Percentiles rank a stretch among this genome's conserved stretches.
Conservation (phyloP, 2,329 filamentous ascomycete species). For the Volutella citrinella region DNA sequence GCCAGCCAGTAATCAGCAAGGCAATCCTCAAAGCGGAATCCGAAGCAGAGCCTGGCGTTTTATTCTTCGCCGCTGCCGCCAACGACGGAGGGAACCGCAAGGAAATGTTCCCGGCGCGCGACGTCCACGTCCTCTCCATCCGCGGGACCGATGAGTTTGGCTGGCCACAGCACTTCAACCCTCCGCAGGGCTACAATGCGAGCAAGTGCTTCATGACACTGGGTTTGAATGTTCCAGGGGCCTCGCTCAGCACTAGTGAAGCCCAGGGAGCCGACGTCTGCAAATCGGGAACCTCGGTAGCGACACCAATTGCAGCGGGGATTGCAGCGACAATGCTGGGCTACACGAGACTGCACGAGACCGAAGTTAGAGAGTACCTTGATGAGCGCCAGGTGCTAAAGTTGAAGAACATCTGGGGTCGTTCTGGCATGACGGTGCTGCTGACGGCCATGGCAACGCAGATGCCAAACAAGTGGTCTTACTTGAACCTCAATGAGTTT, state of each 20-base stretch:
- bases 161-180: constrained; percentile 1
- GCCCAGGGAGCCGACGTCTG: neutral
- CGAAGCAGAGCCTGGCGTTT: neutral
- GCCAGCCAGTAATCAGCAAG: constrained; percentile 1
- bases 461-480: constrained; percentile 3
- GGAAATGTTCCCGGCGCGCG: constrained; percentile 5
- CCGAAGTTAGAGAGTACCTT: neutral
- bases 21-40: neutral
- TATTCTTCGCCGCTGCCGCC: constrained; percentile 5
- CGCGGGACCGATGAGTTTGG: constrained; percentile 3
- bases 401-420: neutral
- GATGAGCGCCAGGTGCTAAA: neutral
- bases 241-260: constrained; percentile 1
- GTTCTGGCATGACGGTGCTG: neutral
- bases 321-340: constrained; percentile 4
- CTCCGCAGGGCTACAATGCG: neutral
- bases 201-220: constrained; percentile 2
- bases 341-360: constrained; percentile 1
- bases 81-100: constrained; percentile 4
- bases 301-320: constrained; percentile 5
- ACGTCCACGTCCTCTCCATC: constrained; percentile 2
- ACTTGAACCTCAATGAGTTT: constrained; percentile 1
- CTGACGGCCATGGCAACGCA: constrained; percentile 1
- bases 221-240: constrained; percentile 2
- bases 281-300: constrained; percentile 4